These are phyloP conservation scores for Phaeosphaeriaceae sp. DNA, from an alignment of 2,329 filamentous ascomycete genomes.

Conservation along the genomic window DNA sequence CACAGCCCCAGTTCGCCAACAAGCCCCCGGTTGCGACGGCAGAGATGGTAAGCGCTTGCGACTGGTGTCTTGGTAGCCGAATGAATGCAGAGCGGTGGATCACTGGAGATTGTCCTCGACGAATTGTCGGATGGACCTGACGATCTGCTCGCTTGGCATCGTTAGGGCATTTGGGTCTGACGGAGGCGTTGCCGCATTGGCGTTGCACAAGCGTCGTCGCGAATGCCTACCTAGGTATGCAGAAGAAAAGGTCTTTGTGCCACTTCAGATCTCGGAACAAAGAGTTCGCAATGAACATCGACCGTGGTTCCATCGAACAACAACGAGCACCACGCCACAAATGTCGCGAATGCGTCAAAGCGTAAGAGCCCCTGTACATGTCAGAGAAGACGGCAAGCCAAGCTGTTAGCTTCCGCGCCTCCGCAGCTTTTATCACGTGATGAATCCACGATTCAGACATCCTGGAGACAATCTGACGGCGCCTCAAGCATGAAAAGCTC, in stretches of 20 bases:
- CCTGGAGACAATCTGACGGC: no score
- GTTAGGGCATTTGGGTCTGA: not conserved
- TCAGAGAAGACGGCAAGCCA: not conserved
- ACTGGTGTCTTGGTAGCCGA: not conserved
- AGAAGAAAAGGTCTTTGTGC: not conserved
- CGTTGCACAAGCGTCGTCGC: not conserved
- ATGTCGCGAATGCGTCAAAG: not conserved
- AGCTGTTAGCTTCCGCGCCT: not conserved
- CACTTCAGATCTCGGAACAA: not conserved
- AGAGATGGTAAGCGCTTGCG: conserved; percentile 1
- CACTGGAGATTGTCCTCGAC: not conserved
- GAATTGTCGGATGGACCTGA: not conserved
- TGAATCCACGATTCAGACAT: not conserved
- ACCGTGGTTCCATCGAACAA: not conserved
- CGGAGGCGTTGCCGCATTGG: not conserved
- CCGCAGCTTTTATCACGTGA: not conserved
- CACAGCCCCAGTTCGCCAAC: conserved; percentile 3
- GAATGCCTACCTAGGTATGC: not conserved
- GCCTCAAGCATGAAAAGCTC: not conserved
- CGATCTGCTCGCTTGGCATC: not conserved
- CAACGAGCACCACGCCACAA: not conserved
- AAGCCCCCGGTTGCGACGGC: conserved; percentile 4
- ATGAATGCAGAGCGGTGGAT: not conserved
- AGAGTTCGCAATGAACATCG: not conserved
- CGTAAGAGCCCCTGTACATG: not conserved